These are phyloP conservation scores for Dalbergia cochinchinensis DNA, from an alignment of 306 rosid genomes.

Conservation along the genomic window DNA sequence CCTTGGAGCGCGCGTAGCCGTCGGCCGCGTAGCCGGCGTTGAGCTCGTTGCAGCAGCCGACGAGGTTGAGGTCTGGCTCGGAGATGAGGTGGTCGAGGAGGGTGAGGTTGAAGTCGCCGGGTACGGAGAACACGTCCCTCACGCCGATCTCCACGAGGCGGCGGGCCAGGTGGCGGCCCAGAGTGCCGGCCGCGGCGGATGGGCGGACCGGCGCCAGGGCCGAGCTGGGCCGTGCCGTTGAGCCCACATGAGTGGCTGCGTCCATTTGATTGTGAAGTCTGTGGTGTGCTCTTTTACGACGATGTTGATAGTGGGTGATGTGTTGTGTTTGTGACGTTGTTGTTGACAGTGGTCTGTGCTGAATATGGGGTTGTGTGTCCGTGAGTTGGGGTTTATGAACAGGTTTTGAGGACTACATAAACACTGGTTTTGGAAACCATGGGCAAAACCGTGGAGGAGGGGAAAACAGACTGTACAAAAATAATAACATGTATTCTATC, in stretches of 20 bases:
- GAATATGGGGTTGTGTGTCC: neutral
- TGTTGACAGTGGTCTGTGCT: neutral
- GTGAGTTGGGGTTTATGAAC: slow-evolving; percentile 42
- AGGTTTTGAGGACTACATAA: slow-evolving; percentile 1
- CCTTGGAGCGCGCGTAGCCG: slow-evolving; percentile 83
- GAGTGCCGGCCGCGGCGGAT: slow-evolving; percentile 49
- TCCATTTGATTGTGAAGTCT: slow-evolving; percentile 45
- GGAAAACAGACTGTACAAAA: slow-evolving; percentile 27
- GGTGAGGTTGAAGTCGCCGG: slow-evolving; percentile 88
- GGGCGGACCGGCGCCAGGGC: slow-evolving; percentile 45
- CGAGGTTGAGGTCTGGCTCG: slow-evolving; percentile 72
- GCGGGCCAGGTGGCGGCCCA: slow-evolving; percentile 79
- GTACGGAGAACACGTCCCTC: slow-evolving; percentile 77
- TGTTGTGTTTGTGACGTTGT: neutral
- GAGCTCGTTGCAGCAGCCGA: slow-evolving; percentile 96
- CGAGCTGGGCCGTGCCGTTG: slow-evolving; percentile 38
- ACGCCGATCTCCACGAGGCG: slow-evolving; percentile 74
- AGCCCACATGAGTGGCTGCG: slow-evolving; percentile 42
- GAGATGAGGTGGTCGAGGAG: slow-evolving; percentile 81
- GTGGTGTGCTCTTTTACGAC: neutral
- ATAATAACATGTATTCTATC: too few relatives aligned
- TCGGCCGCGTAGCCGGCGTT: slow-evolving; percentile 94
- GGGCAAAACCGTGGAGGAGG: slow-evolving; percentile 35
- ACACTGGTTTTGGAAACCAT: slow-evolving; percentile 43
- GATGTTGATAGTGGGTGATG: neutral